Percentiles rank a stretch among this genome's conserved stretches.
phyloP scores from a whole-genome alignment of 2,329 filamentous ascomycete species.

The Sordariomycetes sp. region DNA sequence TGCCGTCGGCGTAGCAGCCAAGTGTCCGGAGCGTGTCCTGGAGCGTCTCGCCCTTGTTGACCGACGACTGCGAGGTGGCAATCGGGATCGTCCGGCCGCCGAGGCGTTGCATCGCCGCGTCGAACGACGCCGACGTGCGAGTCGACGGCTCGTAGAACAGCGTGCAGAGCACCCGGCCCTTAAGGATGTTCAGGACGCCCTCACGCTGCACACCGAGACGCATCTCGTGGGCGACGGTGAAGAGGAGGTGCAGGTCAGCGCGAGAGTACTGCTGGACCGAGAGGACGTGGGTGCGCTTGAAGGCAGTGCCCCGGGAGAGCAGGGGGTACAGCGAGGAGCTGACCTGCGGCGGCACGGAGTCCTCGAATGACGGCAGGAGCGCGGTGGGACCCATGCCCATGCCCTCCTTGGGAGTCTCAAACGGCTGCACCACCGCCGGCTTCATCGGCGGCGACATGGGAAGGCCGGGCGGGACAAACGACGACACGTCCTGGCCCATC shows the following conservation, averaged over 20 bases:
- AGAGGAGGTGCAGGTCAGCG: slow-evolving; percentile 79
- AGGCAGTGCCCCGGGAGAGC: slow-evolving; percentile 61
- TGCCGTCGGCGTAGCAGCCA: slow-evolving; percentile 85
- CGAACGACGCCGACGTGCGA: slow-evolving; percentile 87
- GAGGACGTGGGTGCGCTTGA: slow-evolving; percentile 81
- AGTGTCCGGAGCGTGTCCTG: slow-evolving; percentile 90
- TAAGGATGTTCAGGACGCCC: slow-evolving; percentile 76
- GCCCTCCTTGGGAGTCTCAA: not conserved
- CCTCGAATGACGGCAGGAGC: slow-evolving; percentile 10
- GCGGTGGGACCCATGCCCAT: slow-evolving; percentile 7
- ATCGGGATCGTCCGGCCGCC: slow-evolving; percentile 78
- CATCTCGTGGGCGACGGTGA: slow-evolving; percentile 97
- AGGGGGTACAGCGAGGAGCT: slow-evolving; percentile 55
- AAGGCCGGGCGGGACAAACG: slow-evolving; percentile 34
- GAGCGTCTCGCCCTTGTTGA: slow-evolving; percentile 86
- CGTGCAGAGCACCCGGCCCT: slow-evolving; percentile 74
- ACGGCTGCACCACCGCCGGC: slow-evolving; percentile 6
- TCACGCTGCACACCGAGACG: slow-evolving; percentile 85
- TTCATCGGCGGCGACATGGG: slow-evolving; percentile 46
- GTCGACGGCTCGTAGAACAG: slow-evolving; percentile 98
- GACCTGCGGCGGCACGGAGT: slow-evolving; percentile 17
- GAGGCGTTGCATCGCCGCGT: slow-evolving; percentile 95
- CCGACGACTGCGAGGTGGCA: slow-evolving; percentile 72
- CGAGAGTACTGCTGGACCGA: slow-evolving; percentile 86
- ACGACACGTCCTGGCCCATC: slow-evolving; percentile 64